Evolutionary conservation across 352 stramenopile genomes (phyloP).

Genomic region (Phytopythium boreale): DNA sequence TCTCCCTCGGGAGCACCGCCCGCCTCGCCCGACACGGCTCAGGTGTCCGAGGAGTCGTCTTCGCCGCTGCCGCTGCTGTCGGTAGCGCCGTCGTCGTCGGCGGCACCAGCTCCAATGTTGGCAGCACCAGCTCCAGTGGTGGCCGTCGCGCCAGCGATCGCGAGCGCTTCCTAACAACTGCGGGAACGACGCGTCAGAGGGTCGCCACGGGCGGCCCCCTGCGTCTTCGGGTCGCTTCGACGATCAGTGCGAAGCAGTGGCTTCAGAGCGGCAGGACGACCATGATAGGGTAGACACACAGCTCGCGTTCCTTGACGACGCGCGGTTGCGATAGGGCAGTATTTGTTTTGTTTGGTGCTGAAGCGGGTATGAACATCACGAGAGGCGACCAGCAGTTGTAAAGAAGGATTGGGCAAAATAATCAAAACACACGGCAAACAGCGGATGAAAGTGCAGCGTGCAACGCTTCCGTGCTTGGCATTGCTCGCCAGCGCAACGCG

Average conservation of each 20-base stretch:
- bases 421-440: slow-evolving; percentile 7
- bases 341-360: slow-evolving; percentile 11
- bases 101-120: slow-evolving; percentile 13
- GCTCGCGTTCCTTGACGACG: not conserved
- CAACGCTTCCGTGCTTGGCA: too few relatives aligned
- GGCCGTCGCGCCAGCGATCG: slow-evolving; percentile 34
- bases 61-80: slow-evolving; percentile 8
- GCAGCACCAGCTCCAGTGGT: slow-evolving; percentile 2
- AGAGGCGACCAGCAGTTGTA: slow-evolving; percentile 12
- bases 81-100: slow-evolving; percentile 12
- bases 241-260: not conserved
- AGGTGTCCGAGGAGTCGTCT: slow-evolving; percentile 3
- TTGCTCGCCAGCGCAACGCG: too few relatives aligned
- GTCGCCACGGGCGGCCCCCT: not conserved
- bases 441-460: not conserved
- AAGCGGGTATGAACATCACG: slow-evolving; percentile 2
- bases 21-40: slow-evolving; percentile 13
- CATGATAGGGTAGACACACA: slow-evolving; percentile 12
- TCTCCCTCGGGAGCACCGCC: slow-evolving; percentile 19
- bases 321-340: slow-evolving; percentile 9
- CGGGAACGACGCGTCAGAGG: not conserved
- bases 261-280: not conserved
- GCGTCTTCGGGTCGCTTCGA: not conserved
- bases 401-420: slow-evolving; percentile 11
- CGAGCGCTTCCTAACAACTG: slow-evolving; percentile 29